Evolutionary conservation across 176 grass and related monocot species (phyloP).

Genomic region (bread wheat (Triticum aestivum)): IWGSC_CS_RefSeq_v2.1 NC_057795.1:116840225-116840724

Average conservation of each 20-base stretch:
- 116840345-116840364: slow-evolving; percentile 96
- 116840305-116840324: slow-evolving; percentile 66
- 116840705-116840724: neutral
- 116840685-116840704: neutral
- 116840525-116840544: slow-evolving; percentile 37
- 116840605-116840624: neutral
- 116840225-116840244: neutral
- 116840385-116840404: slow-evolving; percentile 32
- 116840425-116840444: slow-evolving; percentile 41
- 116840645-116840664: neutral
- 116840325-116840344: slow-evolving; percentile 84
- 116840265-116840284: neutral
- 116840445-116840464: slow-evolving; percentile 54
- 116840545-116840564: slow-evolving; percentile 60
- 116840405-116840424: slow-evolving; percentile 78
- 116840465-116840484: slow-evolving; percentile 87
- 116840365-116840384: slow-evolving; percentile 59
- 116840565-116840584: slow-evolving; percentile 68
- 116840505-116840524: slow-evolving; percentile 51
- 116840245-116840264: slow-evolving; percentile 13
- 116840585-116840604: slow-evolving; percentile 42
- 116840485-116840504: slow-evolving; percentile 35
- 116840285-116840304: slow-evolving; percentile 28
- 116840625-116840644: neutral
- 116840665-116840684: neutral